These are phyloP conservation scores for Pythium rhizo-oryzae DNA, from an alignment of 352 stramenopile species.

Conservation along the genomic window DNA sequence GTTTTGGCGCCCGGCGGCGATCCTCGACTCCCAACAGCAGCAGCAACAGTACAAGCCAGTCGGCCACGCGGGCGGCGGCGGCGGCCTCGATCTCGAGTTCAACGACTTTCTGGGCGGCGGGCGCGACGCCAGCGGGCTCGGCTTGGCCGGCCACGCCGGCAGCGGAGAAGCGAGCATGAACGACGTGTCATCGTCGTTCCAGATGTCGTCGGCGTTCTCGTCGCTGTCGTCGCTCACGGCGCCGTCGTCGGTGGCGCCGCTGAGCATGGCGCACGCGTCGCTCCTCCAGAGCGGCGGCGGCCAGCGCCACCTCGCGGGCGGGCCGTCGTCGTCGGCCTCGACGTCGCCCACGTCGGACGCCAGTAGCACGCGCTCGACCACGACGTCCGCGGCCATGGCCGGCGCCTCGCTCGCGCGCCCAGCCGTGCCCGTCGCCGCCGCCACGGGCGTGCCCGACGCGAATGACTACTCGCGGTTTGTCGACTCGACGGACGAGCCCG, in stretches of 20 bases:
- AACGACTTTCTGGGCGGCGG: constrained; percentile 24
- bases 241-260: constrained; percentile 9
- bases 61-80: background rate
- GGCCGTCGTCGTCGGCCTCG: constrained; percentile 20
- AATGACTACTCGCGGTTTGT: constrained; percentile 48
- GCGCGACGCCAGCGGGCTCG: background rate
- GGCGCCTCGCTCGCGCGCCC: constrained; percentile 22
- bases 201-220: constrained; percentile 18
- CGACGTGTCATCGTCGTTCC: constrained; percentile 26
- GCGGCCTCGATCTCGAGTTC: constrained; percentile 28
- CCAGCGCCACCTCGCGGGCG: background rate
- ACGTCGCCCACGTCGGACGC: constrained; percentile 25
- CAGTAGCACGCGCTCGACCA: constrained; percentile 21
- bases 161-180: constrained; percentile 20
- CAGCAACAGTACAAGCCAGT: constrained; percentile 25
- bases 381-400: constrained; percentile 11
- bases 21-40: constrained; percentile 22
- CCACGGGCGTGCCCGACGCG: constrained; percentile 19
- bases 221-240: constrained; percentile 13
- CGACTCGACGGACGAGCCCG: constrained; percentile 45
- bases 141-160: background rate
- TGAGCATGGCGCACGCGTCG: constrained; percentile 23
- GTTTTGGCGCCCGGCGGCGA: constrained; percentile 23
- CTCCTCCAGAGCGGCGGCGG: constrained; percentile 11
- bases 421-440: constrained; percentile 19